phyloP scores from a whole-genome alignment of 176 grass and related monocot genomes.

The Eleusine coracana region DNA sequence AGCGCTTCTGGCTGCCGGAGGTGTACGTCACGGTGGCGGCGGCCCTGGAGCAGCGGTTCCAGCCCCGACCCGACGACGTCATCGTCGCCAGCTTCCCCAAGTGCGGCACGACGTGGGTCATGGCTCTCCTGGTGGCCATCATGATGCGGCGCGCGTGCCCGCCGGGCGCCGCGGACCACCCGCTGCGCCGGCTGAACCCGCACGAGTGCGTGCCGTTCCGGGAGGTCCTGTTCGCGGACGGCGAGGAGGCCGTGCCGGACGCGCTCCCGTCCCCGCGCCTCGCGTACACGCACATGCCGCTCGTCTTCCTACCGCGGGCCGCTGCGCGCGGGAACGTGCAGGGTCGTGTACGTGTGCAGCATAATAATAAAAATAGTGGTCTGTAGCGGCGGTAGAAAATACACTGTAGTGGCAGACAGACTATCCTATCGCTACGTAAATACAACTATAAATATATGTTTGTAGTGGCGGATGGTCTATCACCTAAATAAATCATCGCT shows the following conservation, averaged over 20 bases:
- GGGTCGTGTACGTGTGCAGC: slow-evolving; percentile 46
- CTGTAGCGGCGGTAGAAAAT: too few species aligned
- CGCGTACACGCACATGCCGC: slow-evolving; percentile 51
- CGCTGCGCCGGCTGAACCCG: slow-evolving; percentile 54
- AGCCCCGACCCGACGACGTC: slow-evolving; percentile 37
- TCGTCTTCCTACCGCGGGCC: slow-evolving; percentile 21
- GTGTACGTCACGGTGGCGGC: slow-evolving; percentile 5
- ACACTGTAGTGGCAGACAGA: too few species aligned
- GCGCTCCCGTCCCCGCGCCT: slow-evolving; percentile 50
- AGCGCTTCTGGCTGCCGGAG: slow-evolving; percentile 36
- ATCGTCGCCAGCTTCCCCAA: slow-evolving; percentile 49
- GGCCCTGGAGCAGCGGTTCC: slow-evolving; percentile 26
- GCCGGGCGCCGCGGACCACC: slow-evolving; percentile 8
- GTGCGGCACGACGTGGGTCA: slow-evolving; percentile 48
- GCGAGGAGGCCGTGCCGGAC: slow-evolving; percentile 28
- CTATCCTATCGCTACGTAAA: too few species aligned
- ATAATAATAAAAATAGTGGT: too few species aligned
- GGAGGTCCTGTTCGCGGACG: slow-evolving; percentile 30
- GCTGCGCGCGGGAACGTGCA: slow-evolving; percentile 16
- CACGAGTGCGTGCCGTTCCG: slow-evolving; percentile 53
- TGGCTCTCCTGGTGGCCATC: slow-evolving; percentile 32
- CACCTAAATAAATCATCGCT: too few species aligned
- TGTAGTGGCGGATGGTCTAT: too few species aligned
- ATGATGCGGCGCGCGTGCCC: slow-evolving; percentile 20
- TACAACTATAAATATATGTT: too few species aligned